phyloP scores from a whole-genome alignment of 2,329 filamentous ascomycete species.

The Trichoderma atrobrunneum region DNA sequence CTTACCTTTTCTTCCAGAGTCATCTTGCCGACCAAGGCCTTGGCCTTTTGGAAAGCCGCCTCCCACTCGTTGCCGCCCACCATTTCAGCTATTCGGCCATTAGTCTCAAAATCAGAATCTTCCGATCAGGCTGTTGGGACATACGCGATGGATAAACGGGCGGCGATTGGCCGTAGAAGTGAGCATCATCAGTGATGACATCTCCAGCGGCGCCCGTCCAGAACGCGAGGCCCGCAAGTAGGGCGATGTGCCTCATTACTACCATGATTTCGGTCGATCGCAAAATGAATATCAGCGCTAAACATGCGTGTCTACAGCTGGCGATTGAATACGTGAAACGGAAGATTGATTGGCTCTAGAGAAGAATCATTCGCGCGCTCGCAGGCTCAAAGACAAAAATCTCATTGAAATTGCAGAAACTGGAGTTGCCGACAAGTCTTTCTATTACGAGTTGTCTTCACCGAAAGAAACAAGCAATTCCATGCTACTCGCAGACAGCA shows the following conservation, averaged over 20 bases:
- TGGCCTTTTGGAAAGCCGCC: constrained; percentile 64
- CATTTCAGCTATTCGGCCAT: constrained; percentile 42
- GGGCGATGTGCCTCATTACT: background rate
- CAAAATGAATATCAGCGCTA: background rate
- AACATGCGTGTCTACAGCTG: background rate
- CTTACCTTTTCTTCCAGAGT: constrained; percentile 70
- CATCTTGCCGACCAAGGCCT: constrained; percentile 66
- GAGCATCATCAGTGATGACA: constrained; percentile 39
- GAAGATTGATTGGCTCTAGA: background rate
- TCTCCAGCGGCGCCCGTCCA: constrained; percentile 9
- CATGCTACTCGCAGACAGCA: background rate
- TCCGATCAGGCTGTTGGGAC: constrained; percentile 24
- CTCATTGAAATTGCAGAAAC: background rate
- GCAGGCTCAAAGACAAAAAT: background rate
- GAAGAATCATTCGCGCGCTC: background rate
- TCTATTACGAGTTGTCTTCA: background rate
- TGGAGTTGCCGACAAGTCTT: background rate
- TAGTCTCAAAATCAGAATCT: background rate
- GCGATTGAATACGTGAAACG: background rate
- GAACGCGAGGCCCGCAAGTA: constrained; percentile 3
- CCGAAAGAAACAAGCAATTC: background rate
- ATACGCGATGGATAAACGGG: constrained; percentile 52
- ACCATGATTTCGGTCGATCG: background rate
- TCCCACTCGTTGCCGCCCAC: constrained; percentile 65
- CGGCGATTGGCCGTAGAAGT: constrained; percentile 51